phyloP scores from a whole-genome alignment of 257 asterid species.

The Henckelia pumila region DNA sequence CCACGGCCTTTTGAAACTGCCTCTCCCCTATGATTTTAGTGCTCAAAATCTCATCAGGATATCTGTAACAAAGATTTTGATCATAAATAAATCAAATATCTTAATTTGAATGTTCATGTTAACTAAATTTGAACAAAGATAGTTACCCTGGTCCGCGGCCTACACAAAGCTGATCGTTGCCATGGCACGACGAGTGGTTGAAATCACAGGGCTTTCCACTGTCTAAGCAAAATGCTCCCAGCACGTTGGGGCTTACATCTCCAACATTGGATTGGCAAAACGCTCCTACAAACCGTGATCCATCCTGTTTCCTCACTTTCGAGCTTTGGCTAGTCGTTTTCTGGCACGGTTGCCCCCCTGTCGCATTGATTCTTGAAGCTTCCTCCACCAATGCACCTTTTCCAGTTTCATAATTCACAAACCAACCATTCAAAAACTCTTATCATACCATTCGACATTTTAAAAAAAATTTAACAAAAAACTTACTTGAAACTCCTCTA shows the following conservation, averaged over 20 bases:
- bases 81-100: not conserved
- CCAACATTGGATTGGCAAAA: constrained; percentile 71
- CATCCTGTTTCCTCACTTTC: constrained; percentile 51
- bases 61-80: constrained; percentile 23
- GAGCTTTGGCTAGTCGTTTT: constrained; percentile 43
- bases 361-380: constrained; percentile 38
- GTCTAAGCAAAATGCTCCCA: constrained; percentile 61
- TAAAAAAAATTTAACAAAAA: not conserved
- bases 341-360: constrained; percentile 46
- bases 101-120: not conserved
- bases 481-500: constrained; percentile 25
- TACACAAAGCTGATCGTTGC: constrained; percentile 54
- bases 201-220: constrained; percentile 60
- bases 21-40: constrained; percentile 62
- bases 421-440: not conserved
- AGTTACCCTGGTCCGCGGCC: constrained; percentile 67
- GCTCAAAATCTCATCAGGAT: constrained; percentile 61
- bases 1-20: constrained; percentile 53
- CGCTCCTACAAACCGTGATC: constrained; percentile 48
- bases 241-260: constrained; percentile 62
- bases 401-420: not conserved
- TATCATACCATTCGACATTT: not conserved
- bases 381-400: constrained; percentile 21
- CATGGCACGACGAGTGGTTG: constrained; percentile 60
- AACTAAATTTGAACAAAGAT: not conserved